phyloP scores from a whole-genome alignment of 805 yeast genomes.

The Suhomyces canberraensis region DNA sequence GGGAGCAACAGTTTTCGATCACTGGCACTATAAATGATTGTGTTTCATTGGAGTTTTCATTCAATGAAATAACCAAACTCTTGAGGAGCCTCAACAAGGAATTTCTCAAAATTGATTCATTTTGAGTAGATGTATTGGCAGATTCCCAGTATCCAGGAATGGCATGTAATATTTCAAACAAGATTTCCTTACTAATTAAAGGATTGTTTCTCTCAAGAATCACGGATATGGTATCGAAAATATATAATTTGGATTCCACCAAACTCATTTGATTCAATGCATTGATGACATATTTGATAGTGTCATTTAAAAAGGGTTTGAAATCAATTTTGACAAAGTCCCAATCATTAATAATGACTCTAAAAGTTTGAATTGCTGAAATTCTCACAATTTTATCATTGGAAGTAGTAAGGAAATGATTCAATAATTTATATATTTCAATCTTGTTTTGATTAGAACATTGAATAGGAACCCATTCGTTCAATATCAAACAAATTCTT shows the following conservation, averaged over 20 bases:
- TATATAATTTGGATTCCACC: constrained; percentile 74
- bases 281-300: constrained; percentile 47
- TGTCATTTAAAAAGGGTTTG: constrained; percentile 57
- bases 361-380: constrained; percentile 68
- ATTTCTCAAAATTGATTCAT: constrained; percentile 38
- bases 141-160: constrained; percentile 79
- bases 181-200: constrained; percentile 47
- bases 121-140: constrained; percentile 25
- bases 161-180: constrained; percentile 47
- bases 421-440: constrained; percentile 56
- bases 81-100: constrained; percentile 51
- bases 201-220: constrained; percentile 66
- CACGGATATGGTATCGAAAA: constrained; percentile 64
- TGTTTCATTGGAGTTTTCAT: constrained; percentile 46
- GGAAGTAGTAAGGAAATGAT: constrained; percentile 43
- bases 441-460: constrained; percentile 58
- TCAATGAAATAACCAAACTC: constrained; percentile 54
- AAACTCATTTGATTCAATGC: constrained; percentile 49
- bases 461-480: constrained; percentile 76
- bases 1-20: constrained; percentile 60
- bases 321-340: constrained; percentile 71
- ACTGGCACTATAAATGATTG: constrained; percentile 63
- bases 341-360: constrained; percentile 78
- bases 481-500: constrained; percentile 70
- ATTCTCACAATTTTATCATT: constrained; percentile 81